Evolutionary conservation across 75 land plant species (phyloP).

Genomic region (Larix kaempferi): DNA sequence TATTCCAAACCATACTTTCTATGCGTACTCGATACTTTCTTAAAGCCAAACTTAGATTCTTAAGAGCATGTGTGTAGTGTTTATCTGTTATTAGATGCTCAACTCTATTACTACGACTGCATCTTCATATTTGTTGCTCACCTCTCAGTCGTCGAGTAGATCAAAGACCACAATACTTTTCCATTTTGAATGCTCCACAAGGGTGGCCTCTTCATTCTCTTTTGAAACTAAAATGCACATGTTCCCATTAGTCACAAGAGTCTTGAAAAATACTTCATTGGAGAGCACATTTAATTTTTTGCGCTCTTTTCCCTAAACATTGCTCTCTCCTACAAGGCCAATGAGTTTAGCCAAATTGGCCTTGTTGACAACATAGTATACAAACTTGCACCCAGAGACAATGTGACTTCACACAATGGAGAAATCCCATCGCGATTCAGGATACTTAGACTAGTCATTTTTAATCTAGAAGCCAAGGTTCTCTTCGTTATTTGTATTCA

Average conservation of each 20-base stretch:
- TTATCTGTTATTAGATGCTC: too few relatives aligned
- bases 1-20: too few relatives aligned
- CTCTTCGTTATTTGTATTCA: too few relatives aligned
- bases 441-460: conserved; percentile 50
- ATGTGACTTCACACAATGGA: conserved; percentile 47
- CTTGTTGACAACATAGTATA: conserved; percentile 65
- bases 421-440: conserved; percentile 50
- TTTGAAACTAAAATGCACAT: conserved; percentile 95
- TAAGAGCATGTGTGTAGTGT: too few relatives aligned
- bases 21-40: too few relatives aligned
- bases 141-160: conserved; percentile 79
- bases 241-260: conserved; percentile 45
- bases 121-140: too few relatives aligned
- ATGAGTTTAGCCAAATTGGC: conserved; percentile 95
- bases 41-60: too few relatives aligned
- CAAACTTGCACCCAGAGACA: conserved; percentile 56
- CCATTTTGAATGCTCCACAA: conserved; percentile 70
- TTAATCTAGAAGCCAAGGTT: too few relatives aligned
- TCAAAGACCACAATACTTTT: conserved; percentile 96
- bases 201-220: conserved; percentile 90
- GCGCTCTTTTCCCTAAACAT: conserved; percentile 72
- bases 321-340: conserved; percentile 95
- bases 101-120: too few relatives aligned
- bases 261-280: conserved; percentile 48
- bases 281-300: conserved; percentile 57